Conservation (phyloP, 2,329 filamentous ascomycete genomes). For the Penicillium digitatum region DNA sequence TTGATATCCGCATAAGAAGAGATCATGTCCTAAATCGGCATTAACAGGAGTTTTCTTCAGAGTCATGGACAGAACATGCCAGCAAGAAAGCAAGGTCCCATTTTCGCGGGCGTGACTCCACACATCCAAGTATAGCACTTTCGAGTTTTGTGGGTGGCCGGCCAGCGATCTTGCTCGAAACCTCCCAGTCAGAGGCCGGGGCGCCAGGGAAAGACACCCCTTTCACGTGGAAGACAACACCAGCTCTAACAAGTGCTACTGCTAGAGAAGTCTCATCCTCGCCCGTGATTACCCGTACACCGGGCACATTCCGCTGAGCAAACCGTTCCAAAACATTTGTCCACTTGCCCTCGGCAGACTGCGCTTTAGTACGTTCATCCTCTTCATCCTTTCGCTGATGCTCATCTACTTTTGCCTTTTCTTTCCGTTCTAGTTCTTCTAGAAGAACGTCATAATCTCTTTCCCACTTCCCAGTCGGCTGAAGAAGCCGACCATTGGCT, state of each 20-base stretch:
- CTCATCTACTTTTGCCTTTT: constrained; percentile 28
- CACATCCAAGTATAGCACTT: constrained; percentile 31
- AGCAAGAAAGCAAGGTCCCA: constrained; percentile 41
- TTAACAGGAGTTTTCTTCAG: constrained; percentile 2
- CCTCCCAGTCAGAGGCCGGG: constrained; percentile 32
- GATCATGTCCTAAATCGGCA: constrained; percentile 38
- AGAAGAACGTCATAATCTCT: constrained; percentile 39
- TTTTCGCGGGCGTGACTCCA: constrained; percentile 35
- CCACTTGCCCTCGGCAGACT: constrained; percentile 33
- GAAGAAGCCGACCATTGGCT: constrained; percentile 36
- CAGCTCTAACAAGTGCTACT: constrained; percentile 32
- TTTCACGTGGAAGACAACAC: constrained; percentile 35
- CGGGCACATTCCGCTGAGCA: constrained; percentile 23
- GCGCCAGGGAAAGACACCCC: constrained; percentile 19
- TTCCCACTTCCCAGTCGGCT: constrained; percentile 40
- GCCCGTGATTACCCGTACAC: constrained; percentile 28
- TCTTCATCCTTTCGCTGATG: constrained; percentile 27
- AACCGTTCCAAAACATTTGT: constrained; percentile 33
- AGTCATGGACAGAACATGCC: constrained; percentile 24
- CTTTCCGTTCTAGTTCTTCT: constrained; percentile 29
- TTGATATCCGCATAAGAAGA: constrained; percentile 42
- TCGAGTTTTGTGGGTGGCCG: constrained; percentile 34
- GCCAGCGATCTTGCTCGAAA: constrained; percentile 27
- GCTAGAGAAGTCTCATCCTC: constrained; percentile 25
- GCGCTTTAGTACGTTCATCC: constrained; percentile 26